A percentile compares a stretch with the other conserved stretches of the same genome.
phyloP scores from a whole-genome alignment of 768 basidiomycete species.

The Leucocoprinus sp. region DNA sequence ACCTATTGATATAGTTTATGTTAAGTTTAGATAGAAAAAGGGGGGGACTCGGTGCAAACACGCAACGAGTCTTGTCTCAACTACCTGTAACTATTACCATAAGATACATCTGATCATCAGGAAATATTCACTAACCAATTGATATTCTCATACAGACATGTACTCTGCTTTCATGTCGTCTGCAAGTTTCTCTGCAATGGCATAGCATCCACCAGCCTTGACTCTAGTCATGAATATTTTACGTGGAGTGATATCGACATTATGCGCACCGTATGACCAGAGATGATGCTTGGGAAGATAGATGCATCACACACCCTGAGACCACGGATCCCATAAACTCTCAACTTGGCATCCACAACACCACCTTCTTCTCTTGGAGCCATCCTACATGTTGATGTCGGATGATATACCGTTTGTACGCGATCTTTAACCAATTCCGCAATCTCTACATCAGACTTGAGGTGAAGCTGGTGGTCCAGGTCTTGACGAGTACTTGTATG shows the following conservation, averaged over 20 bases:
- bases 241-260: background rate
- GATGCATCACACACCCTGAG: slow-evolving; percentile 42
- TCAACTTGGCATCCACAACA: slow-evolving; percentile 29
- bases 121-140: too few species aligned
- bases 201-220: slow-evolving; percentile 25
- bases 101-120: too few species aligned
- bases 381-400: slow-evolving; percentile 39
- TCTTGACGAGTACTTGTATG: slow-evolving; percentile 21
- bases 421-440: slow-evolving; percentile 32
- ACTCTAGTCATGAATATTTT: background rate
- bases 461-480: slow-evolving; percentile 32
- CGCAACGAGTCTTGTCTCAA: too few species aligned
- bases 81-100: too few species aligned
- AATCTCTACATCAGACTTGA: slow-evolving; percentile 34
- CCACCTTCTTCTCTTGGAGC: slow-evolving; percentile 30
- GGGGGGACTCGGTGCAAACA: too few species aligned
- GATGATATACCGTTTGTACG: slow-evolving; percentile 42
- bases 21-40: too few species aligned
- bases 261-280: slow-evolving; percentile 36
- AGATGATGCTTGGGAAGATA: slow-evolving; percentile 36
- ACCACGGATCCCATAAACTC: slow-evolving; percentile 33
- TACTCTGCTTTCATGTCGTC: slow-evolving; percentile 23
- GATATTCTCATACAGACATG: background rate
- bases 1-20: background rate
- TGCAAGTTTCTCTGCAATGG: slow-evolving; percentile 25